phyloP scores from a whole-genome alignment of 176 grass and related monocot genomes.

The Cenchrus purpureus region DNA sequence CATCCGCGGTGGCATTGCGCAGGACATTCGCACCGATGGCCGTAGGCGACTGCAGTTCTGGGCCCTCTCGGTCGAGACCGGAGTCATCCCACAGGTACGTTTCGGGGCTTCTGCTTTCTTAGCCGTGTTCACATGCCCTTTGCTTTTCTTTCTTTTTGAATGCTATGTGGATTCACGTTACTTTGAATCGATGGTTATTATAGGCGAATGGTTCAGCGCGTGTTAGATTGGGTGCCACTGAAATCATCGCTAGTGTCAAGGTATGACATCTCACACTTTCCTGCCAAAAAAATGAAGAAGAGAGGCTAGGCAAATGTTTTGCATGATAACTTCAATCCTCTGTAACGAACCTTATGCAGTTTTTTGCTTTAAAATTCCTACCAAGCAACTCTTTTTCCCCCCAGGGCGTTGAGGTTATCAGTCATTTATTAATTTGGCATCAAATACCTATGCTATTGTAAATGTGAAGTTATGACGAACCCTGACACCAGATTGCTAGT shows the following conservation, averaged over 20 bases:
- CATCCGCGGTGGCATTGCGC: constrained; percentile 63
- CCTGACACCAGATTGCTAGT: too few species aligned
- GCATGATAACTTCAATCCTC: neutral
- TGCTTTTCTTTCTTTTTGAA: neutral
- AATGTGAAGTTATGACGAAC: too few species aligned
- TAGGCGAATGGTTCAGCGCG: constrained; percentile 84
- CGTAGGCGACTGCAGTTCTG: constrained; percentile 75
- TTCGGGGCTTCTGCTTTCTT: neutral
- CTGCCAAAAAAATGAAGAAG: neutral
- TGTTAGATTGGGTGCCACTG: constrained; percentile 74
- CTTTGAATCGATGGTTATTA: constrained; percentile 13
- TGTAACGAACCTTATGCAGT: neutral
- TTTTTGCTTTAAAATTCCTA: neutral
- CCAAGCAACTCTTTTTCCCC: neutral
- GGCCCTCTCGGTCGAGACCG: constrained; percentile 66
- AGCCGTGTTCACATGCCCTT: neutral
- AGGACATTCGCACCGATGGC: constrained; percentile 76
- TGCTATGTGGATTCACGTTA: neutral
- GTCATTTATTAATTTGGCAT: too few species aligned
- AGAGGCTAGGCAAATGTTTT: too few species aligned
- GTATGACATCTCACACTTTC: constrained; percentile 40
- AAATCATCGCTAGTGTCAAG: constrained; percentile 93
- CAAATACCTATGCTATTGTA: too few species aligned
- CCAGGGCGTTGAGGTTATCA: neutral
- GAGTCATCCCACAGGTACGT: constrained; percentile 94